Evolutionary conservation across 306 rosid species (phyloP), one percentile per base, ranked within the genome.

Genomic region (Ochetophila trinervis): DNA sequence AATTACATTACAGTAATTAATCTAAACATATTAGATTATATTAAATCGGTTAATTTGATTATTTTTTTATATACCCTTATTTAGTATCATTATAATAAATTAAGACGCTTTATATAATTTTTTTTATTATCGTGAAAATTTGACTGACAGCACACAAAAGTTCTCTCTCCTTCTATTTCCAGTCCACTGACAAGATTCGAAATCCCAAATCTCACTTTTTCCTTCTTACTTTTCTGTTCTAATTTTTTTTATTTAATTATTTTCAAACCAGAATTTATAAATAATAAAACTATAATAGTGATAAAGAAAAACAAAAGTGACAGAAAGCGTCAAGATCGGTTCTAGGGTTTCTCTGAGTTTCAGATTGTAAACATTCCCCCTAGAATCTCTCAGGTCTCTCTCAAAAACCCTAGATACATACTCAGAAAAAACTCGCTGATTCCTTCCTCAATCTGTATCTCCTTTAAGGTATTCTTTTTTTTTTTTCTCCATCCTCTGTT

Each of bases 121-220:
- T 27, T n/a, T n/a, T n/a, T n/a, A n/a, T n/a, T n/a, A n/a, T n/a
- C n/a, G 24, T 37, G 42, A 1, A 22, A 22, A 51, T 72, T 57
- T 51, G 1, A 66, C 78, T 59, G 63, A 74, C 78, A 64, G 16
- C 37, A 44, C 37, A 44, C 49, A 48, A 59, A 15, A 6, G 51
- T 59, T 57, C 9, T 69, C 13, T 3, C 5, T 67, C 23, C 63
- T 59, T 18, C 19, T 34, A 9, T 60, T 69, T 40, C 15, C 12
- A 10, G 45, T 54, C 30, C 70, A 65, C 76, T 47, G 69, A 37
- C 58, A 40, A 57, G 70, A 61, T 72, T 67, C 71, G 53, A 56
- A 60, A 68, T 67, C 69, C 66, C 32, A 61, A 68, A 73, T 72
- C 78, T 67, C 64, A 66, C 68, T 65, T 51, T 57, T 72, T 24